phyloP scores from a whole-genome alignment of 2,329 filamentous ascomycete species.

The Cytospora chrysosperma region DNA sequence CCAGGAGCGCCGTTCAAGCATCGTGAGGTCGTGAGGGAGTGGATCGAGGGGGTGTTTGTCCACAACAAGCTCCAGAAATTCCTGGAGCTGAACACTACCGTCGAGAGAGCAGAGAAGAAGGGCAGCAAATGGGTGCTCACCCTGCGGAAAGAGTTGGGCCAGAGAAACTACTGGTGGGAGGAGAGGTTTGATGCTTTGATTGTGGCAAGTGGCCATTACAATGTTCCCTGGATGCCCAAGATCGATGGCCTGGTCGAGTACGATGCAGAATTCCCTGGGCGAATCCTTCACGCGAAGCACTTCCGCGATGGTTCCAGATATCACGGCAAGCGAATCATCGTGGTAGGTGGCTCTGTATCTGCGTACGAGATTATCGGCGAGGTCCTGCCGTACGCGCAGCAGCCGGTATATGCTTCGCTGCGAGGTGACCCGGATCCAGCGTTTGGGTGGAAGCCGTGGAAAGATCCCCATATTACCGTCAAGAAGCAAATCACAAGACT shows the following conservation, averaged over 20 bases:
- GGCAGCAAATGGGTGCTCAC: constrained; percentile 25
- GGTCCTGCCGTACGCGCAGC: constrained; percentile 46
- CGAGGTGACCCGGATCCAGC: constrained; percentile 44
- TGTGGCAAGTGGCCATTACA: constrained; percentile 43
- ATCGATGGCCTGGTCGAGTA: constrained; percentile 43
- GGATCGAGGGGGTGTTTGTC: constrained; percentile 1
- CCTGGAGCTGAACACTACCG: constrained; percentile 53
- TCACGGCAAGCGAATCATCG: constrained; percentile 49
- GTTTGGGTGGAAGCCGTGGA: constrained; percentile 57
- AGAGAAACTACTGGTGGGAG: constrained; percentile 35
- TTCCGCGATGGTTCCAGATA: constrained; percentile 45
- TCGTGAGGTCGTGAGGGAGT: constrained; percentile 21
- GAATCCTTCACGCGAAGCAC: constrained; percentile 47
- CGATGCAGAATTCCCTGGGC: constrained; percentile 36
- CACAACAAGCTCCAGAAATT: constrained; percentile 40
- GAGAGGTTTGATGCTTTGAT: constrained; percentile 43
- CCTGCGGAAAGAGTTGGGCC: constrained; percentile 27
- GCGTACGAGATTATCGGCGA: constrained; percentile 57
- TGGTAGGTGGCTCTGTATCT: constrained; percentile 58
- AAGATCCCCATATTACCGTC: constrained; percentile 47
- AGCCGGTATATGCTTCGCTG: constrained; percentile 50
- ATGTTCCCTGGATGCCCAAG: constrained; percentile 39
- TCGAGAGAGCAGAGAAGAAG: constrained; percentile 47
- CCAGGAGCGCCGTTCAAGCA: constrained; percentile 5
- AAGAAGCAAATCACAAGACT: constrained; percentile 46